These are phyloP conservation scores for Platanthera guangdongensis DNA, from an alignment of 106 monocot genomes.

Conservation along the genomic window DNA sequence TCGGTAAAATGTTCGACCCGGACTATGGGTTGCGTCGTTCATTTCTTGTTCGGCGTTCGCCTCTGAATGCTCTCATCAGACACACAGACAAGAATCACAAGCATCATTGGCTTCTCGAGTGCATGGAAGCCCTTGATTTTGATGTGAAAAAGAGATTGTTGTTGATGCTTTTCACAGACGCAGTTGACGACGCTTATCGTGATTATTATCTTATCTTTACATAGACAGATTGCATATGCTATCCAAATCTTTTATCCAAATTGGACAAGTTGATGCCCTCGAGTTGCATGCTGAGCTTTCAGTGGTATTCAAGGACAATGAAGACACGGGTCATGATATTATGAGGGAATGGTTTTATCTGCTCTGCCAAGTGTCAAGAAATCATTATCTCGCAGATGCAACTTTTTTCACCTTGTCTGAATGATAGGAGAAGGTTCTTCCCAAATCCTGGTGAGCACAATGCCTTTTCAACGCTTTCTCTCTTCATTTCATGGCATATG, in stretches of 20 bases:
- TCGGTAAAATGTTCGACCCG: constrained; percentile 44
- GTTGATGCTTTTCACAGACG: constrained; percentile 63
- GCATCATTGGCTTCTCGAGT: constrained; percentile 47
- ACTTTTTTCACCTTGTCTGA: constrained; percentile 52
- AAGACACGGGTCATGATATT: constrained; percentile 81
- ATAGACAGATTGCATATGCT: constrained; percentile 64
- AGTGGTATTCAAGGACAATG: constrained; percentile 85
- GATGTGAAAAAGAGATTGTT: constrained; percentile 53
- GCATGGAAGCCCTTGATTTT: constrained; percentile 49
- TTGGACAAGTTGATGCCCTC: constrained; percentile 34
- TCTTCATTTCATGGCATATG: too few relatives aligned
- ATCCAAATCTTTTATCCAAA: constrained; percentile 65
- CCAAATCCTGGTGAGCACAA: constrained; percentile 63
- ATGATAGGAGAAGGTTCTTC: constrained; percentile 55
- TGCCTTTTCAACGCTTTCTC: too few relatives aligned
- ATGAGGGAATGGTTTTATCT: constrained; percentile 81
- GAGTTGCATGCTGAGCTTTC: constrained; percentile 53
- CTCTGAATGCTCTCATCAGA: constrained; percentile 52
- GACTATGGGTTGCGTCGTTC: constrained; percentile 26
- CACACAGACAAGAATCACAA: constrained; percentile 32
- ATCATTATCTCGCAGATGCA: constrained; percentile 58
- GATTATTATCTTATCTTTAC: constrained; percentile 79
- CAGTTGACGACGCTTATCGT: constrained; percentile 54
- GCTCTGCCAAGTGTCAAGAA: constrained; percentile 54
- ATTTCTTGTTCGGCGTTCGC: constrained; percentile 16